Base-by-base conservation (phyloP, 106 monocot genomes). In the Allium sativum region DNA sequence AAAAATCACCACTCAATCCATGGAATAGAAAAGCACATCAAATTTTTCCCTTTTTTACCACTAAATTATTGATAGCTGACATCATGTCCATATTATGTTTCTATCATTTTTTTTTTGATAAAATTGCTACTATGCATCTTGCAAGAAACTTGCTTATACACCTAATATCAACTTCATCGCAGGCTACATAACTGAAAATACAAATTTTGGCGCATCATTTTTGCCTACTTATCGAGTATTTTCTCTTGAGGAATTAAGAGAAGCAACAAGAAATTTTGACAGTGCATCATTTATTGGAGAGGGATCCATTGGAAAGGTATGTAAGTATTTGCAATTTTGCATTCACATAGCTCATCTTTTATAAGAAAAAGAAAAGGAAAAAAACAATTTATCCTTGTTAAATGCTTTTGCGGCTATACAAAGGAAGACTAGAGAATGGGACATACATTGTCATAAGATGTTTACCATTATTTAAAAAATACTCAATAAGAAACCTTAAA, bases 401-500 rank as follows among this genome's bases (percentile, higher is more conserved):
- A 52, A 64, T 17, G n/a, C n/a, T 17, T 67, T 79, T 81, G 17
- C 87, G 91, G 95, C 72, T 84, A 9, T 96, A 87, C 77, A 90
- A 84, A 65, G 95, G 95, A 55, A 87, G 74, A 64, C 56, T 96
- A 51, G 95, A 96, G 56, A 96, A 90, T 72, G 95, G 95, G 66
- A 78, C 61, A 4, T 53, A 68, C 66, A 79, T 91, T 65, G 90
- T 82, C 9, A 87, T 96, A 75, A 87, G 83, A 79, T 96, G 90
- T 76, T 75, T 96, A 80, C 66, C 79, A 50, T 78, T 96, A 52
- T 91, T 77, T 54, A 82, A 77, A 59, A 82, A 73, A 67, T 73
- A 84, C 68, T 79, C 90, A 10, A 87, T 91, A 42, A 78, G 95
- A 69, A 96, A 96, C 56, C 72, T 96, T 41, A 96, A 84, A 63